Evolutionary conservation across 2,329 filamentous ascomycete species (phyloP), one percentile per base, ranked within the genome.

Genomic region (Sphaerostilbella broomeana): DNA sequence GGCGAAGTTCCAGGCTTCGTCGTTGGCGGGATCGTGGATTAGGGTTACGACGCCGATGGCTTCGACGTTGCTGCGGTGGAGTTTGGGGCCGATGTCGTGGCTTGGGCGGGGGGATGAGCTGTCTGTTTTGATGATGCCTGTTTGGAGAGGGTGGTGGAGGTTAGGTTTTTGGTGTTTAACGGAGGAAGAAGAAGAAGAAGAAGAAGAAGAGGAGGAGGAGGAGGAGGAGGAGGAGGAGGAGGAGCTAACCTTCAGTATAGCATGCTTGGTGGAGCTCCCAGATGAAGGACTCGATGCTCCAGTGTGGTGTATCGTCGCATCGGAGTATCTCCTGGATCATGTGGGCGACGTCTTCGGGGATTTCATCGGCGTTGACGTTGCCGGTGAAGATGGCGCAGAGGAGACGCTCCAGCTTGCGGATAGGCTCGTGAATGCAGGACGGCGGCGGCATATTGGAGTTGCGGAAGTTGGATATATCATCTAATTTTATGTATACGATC

Each of bases 231-330:
- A 5, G 24, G 12, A 20, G 25, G 17, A 11, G 3, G 16, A 12
- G 16, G 17, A 13, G 9, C 16, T 8, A 38, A 38, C 40, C n/a
- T 29, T 31, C 21, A 2, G 17, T 17, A 18, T 13, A 25, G 34
- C 33, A 42, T 38, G 38, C 35, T 9, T 38, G 22, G 12, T 35
- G 24, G n/a, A 42, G 28, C 15, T 38, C 40, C 26, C 18, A 32
- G n/a, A 42, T 13, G 16, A 42, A 38, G 11, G 40, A 42, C 28
- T 42, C 22, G 22, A 33, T 28, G 35, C 40, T 42, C 40, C 40
- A 42, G 28, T 33, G 27, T n/a, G 31, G 18, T n/a, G 34, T 41
- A 21, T 32, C 32, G 11, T 31, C 26, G 2, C 16, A 15, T 20
- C 5, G 13, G 2, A 41, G 27, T 2, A 41, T 32, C 5, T 35